Evolutionary conservation across 2,329 filamentous ascomycete genomes (phyloP).

Genomic region (Elsinoe necatrix): DNA sequence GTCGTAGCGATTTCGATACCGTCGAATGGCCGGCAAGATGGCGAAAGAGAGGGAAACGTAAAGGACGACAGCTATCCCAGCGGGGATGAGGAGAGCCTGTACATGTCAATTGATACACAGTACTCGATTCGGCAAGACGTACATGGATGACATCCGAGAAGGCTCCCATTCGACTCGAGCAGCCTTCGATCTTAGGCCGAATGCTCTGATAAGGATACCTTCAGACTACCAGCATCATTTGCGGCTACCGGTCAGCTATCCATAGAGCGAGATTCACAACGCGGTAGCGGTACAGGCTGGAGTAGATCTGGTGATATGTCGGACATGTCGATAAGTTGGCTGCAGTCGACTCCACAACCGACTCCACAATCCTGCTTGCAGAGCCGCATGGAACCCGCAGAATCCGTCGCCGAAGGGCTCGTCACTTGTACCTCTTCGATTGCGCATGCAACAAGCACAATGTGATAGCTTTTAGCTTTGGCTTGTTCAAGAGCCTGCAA

Average conservation of each 20-base stretch:
- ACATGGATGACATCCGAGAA: conserved; percentile 10
- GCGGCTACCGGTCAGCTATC: background rate
- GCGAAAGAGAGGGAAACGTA: conserved; percentile 60
- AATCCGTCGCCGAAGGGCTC: background rate
- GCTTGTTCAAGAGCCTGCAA: background rate
- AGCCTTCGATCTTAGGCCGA: background rate
- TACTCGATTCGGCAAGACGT: background rate
- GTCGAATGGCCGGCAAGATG: conserved; percentile 59
- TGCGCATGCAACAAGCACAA: background rate
- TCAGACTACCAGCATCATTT: background rate
- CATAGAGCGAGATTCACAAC: background rate
- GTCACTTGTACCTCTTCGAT: background rate
- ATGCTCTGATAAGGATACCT: no score
- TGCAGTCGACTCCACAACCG: no score
- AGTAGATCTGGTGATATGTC: background rate
- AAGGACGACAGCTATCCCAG: conserved; percentile 59
- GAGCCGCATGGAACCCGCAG: background rate
- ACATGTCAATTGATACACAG: background rate
- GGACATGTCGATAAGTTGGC: background rate
- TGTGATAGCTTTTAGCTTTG: background rate
- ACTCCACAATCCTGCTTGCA: background rate
- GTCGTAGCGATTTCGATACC: conserved; percentile 61
- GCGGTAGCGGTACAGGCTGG: background rate
- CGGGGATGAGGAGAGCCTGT: conserved; percentile 63
- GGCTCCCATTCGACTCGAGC: conserved; percentile 2